Percentiles rank a stretch among this genome's conserved stretches.
These are phyloP conservation scores for Ustilago xerochloae DNA, from an alignment of 1,284 basidiomycete species.

Conservation along the genomic window DNA sequence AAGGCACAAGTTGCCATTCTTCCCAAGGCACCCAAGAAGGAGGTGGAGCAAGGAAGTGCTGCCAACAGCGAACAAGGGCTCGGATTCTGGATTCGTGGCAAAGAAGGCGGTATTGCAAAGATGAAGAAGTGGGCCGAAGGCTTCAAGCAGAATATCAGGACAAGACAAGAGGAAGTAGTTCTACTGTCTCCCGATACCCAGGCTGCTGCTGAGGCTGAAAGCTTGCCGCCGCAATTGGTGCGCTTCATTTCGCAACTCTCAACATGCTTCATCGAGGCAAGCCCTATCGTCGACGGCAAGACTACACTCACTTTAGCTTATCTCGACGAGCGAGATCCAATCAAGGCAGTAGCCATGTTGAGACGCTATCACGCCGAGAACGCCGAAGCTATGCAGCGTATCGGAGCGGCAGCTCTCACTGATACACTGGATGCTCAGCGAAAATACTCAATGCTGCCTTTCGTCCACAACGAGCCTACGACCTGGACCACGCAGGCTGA, in stretches of 20 bases:
- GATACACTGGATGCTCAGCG: slow-evolving; percentile 3
- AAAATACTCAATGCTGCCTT: slow-evolving; percentile 43
- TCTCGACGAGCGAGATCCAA: slow-evolving; percentile 24
- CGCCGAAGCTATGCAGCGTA: slow-evolving; percentile 14
- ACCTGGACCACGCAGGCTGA: slow-evolving; percentile 40
- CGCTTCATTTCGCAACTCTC: slow-evolving; percentile 37
- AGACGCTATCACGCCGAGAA: slow-evolving; percentile 31
- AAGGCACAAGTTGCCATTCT: slow-evolving; percentile 32
- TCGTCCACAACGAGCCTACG: slow-evolving; percentile 40
- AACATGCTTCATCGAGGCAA: slow-evolving; percentile 40
- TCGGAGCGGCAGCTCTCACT: slow-evolving; percentile 29
- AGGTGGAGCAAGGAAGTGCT: not conserved
- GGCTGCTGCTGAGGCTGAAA: not conserved
- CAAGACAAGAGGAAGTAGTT: slow-evolving; percentile 18
- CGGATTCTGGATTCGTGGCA: slow-evolving; percentile 43
- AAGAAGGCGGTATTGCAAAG: slow-evolving; percentile 27
- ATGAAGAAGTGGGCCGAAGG: slow-evolving; percentile 35
- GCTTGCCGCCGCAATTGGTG: slow-evolving; percentile 26
- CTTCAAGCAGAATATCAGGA: slow-evolving; percentile 34
- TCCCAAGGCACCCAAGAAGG: slow-evolving; percentile 11
- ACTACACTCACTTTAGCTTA: slow-evolving; percentile 24
- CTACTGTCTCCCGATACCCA: slow-evolving; percentile 14
- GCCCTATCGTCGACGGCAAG: slow-evolving; percentile 20
- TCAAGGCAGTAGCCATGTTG: slow-evolving; percentile 31
- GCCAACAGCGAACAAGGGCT: slow-evolving; percentile 11